Base-by-base conservation (phyloP, 495 filamentous ascomycete species). In the Trichoderma gamsii region DNA sequence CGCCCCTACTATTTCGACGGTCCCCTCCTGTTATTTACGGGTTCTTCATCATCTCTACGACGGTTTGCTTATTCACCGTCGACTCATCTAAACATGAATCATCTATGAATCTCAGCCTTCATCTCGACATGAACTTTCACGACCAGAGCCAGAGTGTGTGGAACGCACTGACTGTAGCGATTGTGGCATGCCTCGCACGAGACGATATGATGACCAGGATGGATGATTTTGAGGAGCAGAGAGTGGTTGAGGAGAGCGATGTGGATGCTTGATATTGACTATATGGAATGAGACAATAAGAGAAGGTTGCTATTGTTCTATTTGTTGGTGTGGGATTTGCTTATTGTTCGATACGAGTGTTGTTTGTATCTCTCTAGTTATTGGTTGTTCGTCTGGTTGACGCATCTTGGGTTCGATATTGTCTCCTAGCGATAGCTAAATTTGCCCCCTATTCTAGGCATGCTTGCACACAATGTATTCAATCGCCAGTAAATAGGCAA, bases 121-220 rank as follows among this genome's bases (percentile, higher is more conserved):
- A 65, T 3, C 21, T 68, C 21, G 41, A 64, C n/a, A 12, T 64
- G 3, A 15, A 35, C 59, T 68, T 68, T 16, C 16, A 32, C 16
- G 41, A 46, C 59, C 63, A 49, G 11, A 23, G 63, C 41, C 67
- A 64, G 41, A 44, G 61, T 61, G 61, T 68, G 41, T 68, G 67
- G 67, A 68, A 68, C 27, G 67, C 67, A 25, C 27, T 68, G 41
- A 68, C 67, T 43, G 43, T 63, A 15, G 67, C 59, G n/a, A 64
- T 64, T 29, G 59, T 52, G 38, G 59, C 49, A 16, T 68, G 67
- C 41, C 32, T 64, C n/a, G 67, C 67, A 23, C 16, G 67, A 21
- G 67, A 68, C 59, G 67, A 68, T 13, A 46, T 68, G 59, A 64
- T 68, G 35, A 25, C 32, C 41, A 41, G 67, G 23, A 35, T 32